These are phyloP conservation scores for Pythium oligandrum DNA, from an alignment of 352 stramenopile species.

Conservation along the genomic window DNA sequence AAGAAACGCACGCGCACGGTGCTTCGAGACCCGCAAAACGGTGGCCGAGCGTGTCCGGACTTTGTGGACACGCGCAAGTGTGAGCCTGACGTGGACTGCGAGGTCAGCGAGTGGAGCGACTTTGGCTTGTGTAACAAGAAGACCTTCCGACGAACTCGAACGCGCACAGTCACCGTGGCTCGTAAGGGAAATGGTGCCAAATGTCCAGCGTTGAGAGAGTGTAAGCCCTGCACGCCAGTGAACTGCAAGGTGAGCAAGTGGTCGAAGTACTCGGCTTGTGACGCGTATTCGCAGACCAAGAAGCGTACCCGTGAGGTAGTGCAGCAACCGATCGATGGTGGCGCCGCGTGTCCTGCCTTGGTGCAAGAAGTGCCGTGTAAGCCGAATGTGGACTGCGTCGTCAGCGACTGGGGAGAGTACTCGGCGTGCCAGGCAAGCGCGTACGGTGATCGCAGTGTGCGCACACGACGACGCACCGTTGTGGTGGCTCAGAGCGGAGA, in stretches of 20 bases:
- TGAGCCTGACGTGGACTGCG: conserved; percentile 26
- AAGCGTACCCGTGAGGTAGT: conserved; percentile 35
- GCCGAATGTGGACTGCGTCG: conserved; percentile 45
- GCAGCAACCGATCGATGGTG: conserved; percentile 26
- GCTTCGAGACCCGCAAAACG: conserved; percentile 6
- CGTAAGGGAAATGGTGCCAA: conserved; percentile 24
- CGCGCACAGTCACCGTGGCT: conserved; percentile 22
- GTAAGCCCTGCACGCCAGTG: conserved; percentile 28
- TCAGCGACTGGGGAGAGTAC: conserved; percentile 37
- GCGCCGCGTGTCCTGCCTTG: conserved; percentile 31
- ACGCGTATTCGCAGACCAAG: conserved; percentile 42
- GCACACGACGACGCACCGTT: conserved; percentile 33
- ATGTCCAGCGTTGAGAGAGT: conserved; percentile 19
- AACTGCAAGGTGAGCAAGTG: conserved; percentile 51
- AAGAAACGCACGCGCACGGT: conserved; percentile 18
- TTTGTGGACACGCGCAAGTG: conserved; percentile 22
- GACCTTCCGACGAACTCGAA: conserved; percentile 15
- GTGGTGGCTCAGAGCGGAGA: conserved; percentile 22
- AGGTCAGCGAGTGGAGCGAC: conserved; percentile 6
- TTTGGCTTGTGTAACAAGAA: background rate
- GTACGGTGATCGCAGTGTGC: background rate
- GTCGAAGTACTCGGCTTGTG: conserved; percentile 37
- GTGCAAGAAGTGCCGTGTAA: conserved; percentile 31
- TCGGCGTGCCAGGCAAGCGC: conserved; percentile 2
- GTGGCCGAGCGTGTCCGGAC: conserved; percentile 18